Conservation (phyloP, 805 yeast species). For the Babjeviella inositovora region DNA sequence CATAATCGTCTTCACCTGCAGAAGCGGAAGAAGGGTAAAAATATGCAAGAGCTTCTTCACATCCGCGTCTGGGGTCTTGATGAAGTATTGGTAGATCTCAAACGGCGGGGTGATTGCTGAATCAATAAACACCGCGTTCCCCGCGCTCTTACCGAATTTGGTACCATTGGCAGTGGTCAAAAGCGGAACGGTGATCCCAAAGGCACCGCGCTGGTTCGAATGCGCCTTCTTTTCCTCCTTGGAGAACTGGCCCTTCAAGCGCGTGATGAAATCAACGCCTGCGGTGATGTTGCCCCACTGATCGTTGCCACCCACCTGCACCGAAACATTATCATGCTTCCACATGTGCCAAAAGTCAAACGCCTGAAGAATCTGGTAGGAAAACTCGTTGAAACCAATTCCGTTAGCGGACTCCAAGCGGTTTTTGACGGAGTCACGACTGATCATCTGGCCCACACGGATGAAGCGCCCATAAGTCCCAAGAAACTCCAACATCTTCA, state of each 20-base stretch:
- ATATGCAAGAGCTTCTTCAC: constrained; percentile 52
- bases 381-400: constrained; percentile 84
- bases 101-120: constrained; percentile 60
- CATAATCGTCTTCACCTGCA: constrained; percentile 37
- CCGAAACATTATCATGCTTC: constrained; percentile 34
- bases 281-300: constrained; percentile 98
- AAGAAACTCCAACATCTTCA: constrained; percentile 65
- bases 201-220: constrained; percentile 18
- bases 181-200: constrained; percentile 81
- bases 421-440: constrained; percentile 72
- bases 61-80: constrained; percentile 65
- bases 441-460: constrained; percentile 75
- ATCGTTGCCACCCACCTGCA: constrained; percentile 93
- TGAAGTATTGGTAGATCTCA: constrained; percentile 64
- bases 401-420: constrained; percentile 59
- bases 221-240: constrained; percentile 5
- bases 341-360: constrained; percentile 81
- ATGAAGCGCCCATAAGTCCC: constrained; percentile 64
- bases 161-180: constrained; percentile 80
- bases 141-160: constrained; percentile 94
- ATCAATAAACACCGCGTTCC: constrained; percentile 87
- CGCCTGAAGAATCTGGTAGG: constrained; percentile 87
- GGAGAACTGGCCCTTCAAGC: constrained; percentile 20
- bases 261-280: constrained; percentile 72
- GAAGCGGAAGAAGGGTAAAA: constrained; percentile 64